Percentiles rank a stretch among this genome's conserved stretches.
Conservation (phyloP, 2,329 filamentous ascomycete genomes). For the Epichloe coenophiala region DNA sequence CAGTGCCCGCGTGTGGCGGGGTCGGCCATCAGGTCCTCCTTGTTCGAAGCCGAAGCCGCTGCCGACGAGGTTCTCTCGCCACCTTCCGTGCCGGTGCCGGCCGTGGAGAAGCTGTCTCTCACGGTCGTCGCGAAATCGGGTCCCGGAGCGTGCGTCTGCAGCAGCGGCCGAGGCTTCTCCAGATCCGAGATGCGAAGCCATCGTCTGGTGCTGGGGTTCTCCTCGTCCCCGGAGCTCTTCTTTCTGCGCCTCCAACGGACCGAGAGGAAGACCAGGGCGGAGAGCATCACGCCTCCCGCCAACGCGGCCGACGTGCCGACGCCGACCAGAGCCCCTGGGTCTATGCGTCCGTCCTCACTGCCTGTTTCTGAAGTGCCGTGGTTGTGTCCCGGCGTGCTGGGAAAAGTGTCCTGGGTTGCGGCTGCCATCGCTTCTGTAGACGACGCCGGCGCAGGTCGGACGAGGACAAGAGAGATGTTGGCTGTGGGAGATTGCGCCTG, state of each 20-base stretch:
- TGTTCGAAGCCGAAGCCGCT: background rate
- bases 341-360: background rate
- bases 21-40: background rate
- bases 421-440: background rate
- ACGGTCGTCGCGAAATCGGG: background rate
- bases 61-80: background rate
- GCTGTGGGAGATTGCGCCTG: background rate
- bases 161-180: background rate
- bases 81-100: background rate
- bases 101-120: background rate
- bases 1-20: background rate
- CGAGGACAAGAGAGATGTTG: background rate
- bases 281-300: background rate
- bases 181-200: background rate
- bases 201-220: background rate
- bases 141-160: background rate
- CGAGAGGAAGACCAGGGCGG: background rate
- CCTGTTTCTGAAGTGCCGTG: background rate
- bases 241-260: background rate
- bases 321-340: background rate
- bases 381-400: background rate
- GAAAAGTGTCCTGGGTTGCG: background rate
- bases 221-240: background rate
- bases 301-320: background rate
- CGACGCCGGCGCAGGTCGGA: background rate